Conservation (phyloP, 2,329 filamentous ascomycete genomes). For the Neonectria ditissima region DNA sequence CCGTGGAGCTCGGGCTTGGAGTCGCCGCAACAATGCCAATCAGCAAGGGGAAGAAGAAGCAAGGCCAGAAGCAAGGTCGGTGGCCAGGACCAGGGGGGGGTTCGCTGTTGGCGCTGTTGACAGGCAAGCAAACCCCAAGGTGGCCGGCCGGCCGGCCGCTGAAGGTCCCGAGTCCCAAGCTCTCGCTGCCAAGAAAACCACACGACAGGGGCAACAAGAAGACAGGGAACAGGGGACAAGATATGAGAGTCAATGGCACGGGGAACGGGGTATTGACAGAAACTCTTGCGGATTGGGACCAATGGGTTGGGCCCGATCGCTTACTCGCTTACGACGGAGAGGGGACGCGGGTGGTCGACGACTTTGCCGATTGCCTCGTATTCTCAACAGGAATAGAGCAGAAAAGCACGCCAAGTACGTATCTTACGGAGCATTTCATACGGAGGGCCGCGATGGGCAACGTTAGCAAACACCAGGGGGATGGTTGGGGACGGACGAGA, state of each 20-base stretch:
- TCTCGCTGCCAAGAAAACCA: conserved; percentile 10
- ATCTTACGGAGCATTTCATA: conserved; percentile 14
- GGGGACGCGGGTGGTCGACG: conserved; percentile 32
- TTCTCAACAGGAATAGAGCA: conserved; percentile 20
- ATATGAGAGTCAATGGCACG: conserved; percentile 18
- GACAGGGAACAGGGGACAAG: conserved; percentile 40
- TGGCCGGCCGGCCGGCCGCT: not conserved
- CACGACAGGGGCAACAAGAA: conserved; percentile 8
- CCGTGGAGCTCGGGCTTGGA: conserved; percentile 16
- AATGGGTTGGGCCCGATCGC: conserved; percentile 38
- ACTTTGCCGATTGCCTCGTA: conserved; percentile 41
- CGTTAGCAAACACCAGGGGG: not conserved
- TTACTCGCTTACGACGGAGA: conserved; percentile 29
- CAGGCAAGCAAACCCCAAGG: conserved; percentile 18
- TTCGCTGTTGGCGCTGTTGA: too few species aligned
- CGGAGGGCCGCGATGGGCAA: not conserved
- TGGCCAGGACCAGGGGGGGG: not conserved
- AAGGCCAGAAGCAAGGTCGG: conserved; percentile 6
- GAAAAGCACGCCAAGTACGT: conserved; percentile 12
- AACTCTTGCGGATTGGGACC: conserved; percentile 29
- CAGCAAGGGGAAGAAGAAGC: conserved; percentile 9
- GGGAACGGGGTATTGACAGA: conserved; percentile 28
- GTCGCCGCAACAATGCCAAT: conserved; percentile 2
- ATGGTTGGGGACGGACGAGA: not conserved
- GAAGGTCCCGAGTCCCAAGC: not conserved